phyloP scores from a whole-genome alignment of 2,329 filamentous ascomycete species.

The Epichloe coenophiala region DNA sequence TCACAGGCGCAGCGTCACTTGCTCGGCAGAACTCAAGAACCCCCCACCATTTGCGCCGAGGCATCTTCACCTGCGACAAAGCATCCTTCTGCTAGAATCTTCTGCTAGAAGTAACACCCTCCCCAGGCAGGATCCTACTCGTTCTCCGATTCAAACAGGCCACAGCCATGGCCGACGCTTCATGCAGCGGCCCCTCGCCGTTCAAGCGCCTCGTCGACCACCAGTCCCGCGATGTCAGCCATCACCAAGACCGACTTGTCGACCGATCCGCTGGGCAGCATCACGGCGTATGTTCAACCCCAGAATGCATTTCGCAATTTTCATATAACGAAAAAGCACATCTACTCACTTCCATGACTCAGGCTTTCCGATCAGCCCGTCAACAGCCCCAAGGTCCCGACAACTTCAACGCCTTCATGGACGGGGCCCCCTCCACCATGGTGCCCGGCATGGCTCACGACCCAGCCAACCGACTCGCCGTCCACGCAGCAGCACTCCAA shows the following conservation, averaged over 20 bases:
- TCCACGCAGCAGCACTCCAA: constrained; percentile 19
- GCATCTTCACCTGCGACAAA: too few species aligned
- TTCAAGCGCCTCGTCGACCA: constrained; percentile 30
- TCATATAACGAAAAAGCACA: background rate
- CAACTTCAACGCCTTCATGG: constrained; percentile 23
- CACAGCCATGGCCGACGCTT: constrained; percentile 24
- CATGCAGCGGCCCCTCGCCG: constrained; percentile 28
- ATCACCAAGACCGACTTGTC: constrained; percentile 27
- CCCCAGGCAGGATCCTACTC: too few species aligned
- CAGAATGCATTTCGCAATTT: background rate
- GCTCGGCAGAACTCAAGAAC: too few species aligned
- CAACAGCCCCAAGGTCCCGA: constrained; percentile 16
- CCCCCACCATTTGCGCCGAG: too few species aligned
- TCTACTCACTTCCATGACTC: constrained; percentile 2
- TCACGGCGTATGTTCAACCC: constrained; percentile 16
- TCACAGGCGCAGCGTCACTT: too few species aligned
- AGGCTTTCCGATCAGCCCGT: constrained; percentile 22
- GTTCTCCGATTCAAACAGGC: background rate
- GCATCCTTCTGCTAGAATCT: too few species aligned
- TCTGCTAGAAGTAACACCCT: background rate
- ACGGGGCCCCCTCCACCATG: constrained; percentile 12
- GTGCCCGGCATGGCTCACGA: constrained; percentile 19
- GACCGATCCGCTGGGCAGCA: constrained; percentile 15
- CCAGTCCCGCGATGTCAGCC: constrained; percentile 26
- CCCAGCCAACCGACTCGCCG: constrained; percentile 20